Base-by-base conservation (phyloP, 148 eudicot species). In the Vaccinium myrtillus region DNA sequence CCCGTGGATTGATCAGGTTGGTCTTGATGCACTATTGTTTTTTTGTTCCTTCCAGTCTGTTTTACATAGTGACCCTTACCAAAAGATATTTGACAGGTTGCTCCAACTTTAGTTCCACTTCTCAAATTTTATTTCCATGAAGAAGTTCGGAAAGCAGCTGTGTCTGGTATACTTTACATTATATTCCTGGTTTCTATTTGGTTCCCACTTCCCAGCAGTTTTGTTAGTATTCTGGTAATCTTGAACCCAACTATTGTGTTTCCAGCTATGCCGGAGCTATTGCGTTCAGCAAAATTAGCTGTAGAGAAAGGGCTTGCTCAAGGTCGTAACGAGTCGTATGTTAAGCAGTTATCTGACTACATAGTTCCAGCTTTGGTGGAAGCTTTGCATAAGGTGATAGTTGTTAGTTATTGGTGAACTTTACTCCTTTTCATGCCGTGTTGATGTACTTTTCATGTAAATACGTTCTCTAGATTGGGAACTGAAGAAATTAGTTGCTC, bases 1-100 rank as follows among this genome's bases (percentile, higher is more conserved):
- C 86, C 99, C 99, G 6, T 97, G 99, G 99, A 97, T 95, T 53
- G 99, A 97, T 89, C 98, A 95, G 98, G 99, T 97, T 87, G 50
- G 89, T 86, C 23, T 65, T 84, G 23, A 71, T 78, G 78, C 16
- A 5, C 10, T 21, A 19, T 83, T 50, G 27, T 3, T 11, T 61
- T 82, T 39, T 58, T 1, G 5, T 14, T 55, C 14, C n/a, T 30
- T 82, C 77, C 39, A 23, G 58, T 63, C 36, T 39, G 16, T 77
- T 81, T 30, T 39, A 83, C 48, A 49, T 19, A 55, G 71, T 70
- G 84, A 69, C 46, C 49, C 1, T 58, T 15, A 46, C 18, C 43
- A 77, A 70, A 71, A 43, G 36, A 49, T 58, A n/a, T 75, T 81
- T 2, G 32, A 78, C 89, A 97, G 99, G 98, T 97, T 88, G 98